Percentiles rank a stretch among this genome's conserved stretches.
These are phyloP conservation scores for Zygoascus biomembranicola DNA, from an alignment of 805 yeast species.

Conservation along the genomic window DNA sequence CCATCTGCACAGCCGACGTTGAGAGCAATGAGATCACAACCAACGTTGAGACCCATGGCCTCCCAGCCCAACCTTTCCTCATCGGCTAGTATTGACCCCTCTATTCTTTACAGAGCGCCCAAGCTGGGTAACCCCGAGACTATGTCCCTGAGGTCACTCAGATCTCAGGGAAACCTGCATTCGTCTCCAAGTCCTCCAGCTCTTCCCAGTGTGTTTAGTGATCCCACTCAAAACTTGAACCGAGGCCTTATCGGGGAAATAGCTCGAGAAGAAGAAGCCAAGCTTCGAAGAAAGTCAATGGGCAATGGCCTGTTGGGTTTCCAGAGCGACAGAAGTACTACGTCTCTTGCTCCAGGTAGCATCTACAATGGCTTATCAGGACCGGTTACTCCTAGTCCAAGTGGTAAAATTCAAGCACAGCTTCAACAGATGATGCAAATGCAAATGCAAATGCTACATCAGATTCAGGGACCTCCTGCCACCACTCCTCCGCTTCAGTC, in stretches of 20 bases:
- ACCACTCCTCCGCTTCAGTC: slow-evolving; percentile 2
- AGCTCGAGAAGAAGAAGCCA: slow-evolving; percentile 32
- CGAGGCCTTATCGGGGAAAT: slow-evolving; percentile 35
- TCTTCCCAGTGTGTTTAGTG: slow-evolving; percentile 1
- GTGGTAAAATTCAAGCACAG: slow-evolving; percentile 23
- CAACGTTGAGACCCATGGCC: slow-evolving; percentile 13
- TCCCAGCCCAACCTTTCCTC: slow-evolving; percentile 11
- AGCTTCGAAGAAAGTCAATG: slow-evolving; percentile 20
- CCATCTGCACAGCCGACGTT: slow-evolving; percentile 2
- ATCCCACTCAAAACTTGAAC: slow-evolving; percentile 7
- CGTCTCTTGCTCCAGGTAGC: slow-evolving; percentile 7
- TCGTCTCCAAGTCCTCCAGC: neutral
- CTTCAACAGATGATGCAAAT: slow-evolving; percentile 27
- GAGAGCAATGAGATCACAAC: neutral
- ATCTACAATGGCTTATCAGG: slow-evolving; percentile 8
- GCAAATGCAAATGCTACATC: slow-evolving; percentile 25
- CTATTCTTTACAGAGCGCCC: neutral
- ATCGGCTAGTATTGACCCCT: neutral
- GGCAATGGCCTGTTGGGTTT: neutral
- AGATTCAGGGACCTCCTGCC: slow-evolving; percentile 13
- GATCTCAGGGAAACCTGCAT: neutral
- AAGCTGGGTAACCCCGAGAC: neutral
- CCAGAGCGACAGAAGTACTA: neutral
- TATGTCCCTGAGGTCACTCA: neutral
- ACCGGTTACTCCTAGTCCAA: neutral